phyloP scores from a whole-genome alignment of 2,329 filamentous ascomycete genomes.

The Ceratocystis diversiconidia region DNA sequence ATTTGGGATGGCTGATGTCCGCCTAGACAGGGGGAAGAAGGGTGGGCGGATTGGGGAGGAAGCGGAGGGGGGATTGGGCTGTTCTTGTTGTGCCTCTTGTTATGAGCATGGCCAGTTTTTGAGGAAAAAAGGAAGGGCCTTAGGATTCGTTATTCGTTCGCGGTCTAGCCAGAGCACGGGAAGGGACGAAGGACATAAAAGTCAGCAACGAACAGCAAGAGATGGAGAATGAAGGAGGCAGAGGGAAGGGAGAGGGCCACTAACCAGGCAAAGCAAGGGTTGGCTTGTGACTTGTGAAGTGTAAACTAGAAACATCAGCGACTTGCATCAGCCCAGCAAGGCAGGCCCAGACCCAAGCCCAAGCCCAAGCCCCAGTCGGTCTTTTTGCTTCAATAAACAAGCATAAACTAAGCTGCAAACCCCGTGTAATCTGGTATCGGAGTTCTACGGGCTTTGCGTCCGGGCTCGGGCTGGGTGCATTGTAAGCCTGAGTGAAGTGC shows the following conservation, averaged over 20 bases:
- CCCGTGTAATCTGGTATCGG: background rate
- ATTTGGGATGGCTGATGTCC: conserved; percentile 6
- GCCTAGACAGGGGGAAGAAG: background rate
- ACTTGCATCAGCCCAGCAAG: background rate
- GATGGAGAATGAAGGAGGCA: background rate
- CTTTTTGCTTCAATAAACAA: too few species aligned
- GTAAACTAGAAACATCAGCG: background rate
- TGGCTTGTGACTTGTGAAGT: background rate
- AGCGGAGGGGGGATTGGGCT: background rate
- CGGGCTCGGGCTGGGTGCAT: too few species aligned
- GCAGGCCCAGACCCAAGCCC: too few species aligned
- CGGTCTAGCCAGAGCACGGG: background rate
- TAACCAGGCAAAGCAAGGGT: background rate
- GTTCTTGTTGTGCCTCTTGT: background rate
- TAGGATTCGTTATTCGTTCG: background rate
- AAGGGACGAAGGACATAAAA: background rate
- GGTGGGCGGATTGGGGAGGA: background rate
- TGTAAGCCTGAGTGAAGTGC: too few species aligned
- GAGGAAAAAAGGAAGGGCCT: background rate
- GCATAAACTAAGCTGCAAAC: background rate
- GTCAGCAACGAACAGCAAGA: background rate
- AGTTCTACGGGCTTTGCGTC: too few species aligned
- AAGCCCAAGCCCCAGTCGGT: too few species aligned
- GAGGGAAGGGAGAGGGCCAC: background rate
- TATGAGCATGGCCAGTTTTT: background rate